Conservation (phyloP, 495 filamentous ascomycete species). For the Letharia lupina region DNA sequence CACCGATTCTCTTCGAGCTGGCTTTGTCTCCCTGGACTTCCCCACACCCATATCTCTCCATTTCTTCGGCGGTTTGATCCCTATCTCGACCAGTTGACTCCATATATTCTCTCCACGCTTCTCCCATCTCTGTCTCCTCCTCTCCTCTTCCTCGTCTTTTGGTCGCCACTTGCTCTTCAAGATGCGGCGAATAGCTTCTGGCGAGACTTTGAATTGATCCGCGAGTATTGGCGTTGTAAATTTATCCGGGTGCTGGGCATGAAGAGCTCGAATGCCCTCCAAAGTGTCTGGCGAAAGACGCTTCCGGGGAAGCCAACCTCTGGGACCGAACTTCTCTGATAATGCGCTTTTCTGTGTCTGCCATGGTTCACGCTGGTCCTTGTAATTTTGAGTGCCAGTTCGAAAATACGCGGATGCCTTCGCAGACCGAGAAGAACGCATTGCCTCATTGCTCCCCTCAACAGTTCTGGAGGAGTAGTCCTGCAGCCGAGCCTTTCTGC, state of each 20-base stretch:
- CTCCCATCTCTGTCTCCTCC: constrained; percentile 65
- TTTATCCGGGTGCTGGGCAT: constrained; percentile 60
- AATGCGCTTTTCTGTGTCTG: constrained; percentile 60
- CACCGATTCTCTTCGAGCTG: neutral
- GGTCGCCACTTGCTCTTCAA: constrained; percentile 78
- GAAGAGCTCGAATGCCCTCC: constrained; percentile 73
- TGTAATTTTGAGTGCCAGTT: neutral
- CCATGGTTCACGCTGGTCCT: constrained; percentile 47
- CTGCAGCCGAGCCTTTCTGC: neutral
- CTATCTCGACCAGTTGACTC: constrained; percentile 60
- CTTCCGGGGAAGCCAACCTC: constrained; percentile 73
- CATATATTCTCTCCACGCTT: constrained; percentile 71
- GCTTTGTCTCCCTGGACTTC: constrained; percentile 14
- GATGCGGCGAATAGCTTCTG: constrained; percentile 80
- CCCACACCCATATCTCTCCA: constrained; percentile 65
- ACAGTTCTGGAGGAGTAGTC: neutral
- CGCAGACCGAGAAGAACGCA: neutral
- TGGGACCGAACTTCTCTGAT: constrained; percentile 59
- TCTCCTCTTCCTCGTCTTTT: constrained; percentile 47
- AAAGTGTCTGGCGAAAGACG: constrained; percentile 84
- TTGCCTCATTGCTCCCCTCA: neutral
- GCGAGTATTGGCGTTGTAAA: constrained; percentile 72
- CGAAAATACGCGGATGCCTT: neutral
- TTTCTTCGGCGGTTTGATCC: constrained; percentile 55
- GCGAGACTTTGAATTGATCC: constrained; percentile 70